Base-by-base conservation (phyloP, 2,329 filamentous ascomycete species). In the Colletotrichum lupini region DNA sequence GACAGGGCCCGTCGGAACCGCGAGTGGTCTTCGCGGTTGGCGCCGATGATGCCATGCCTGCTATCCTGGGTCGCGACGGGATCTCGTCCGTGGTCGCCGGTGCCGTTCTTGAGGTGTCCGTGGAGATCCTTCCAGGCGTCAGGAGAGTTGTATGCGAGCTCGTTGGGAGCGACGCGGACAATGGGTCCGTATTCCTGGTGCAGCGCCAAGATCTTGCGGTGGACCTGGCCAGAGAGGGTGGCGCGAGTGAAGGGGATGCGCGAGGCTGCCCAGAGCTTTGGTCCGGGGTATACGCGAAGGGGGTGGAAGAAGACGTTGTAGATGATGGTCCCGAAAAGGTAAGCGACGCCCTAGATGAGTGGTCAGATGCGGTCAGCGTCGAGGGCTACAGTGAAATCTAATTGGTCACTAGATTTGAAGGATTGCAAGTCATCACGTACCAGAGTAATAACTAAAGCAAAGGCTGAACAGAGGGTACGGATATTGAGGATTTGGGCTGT, bases 131-230 rank as follows among this genome's bases (percentile, higher is more conserved):
- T 81, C 80, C 83, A 85, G 9, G 77, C 76, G 3, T 80, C 70
- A 4, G 79, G 77, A n/a, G 80, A 76, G 53, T 79, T 82, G 76
- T 85, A 88, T 1, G 85, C 83, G 3, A 88, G 81, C 74, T 87
- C 85, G 67, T 85, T 80, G 1, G 87, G 86, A 5, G 81, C 82
- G 35, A 87, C 77, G 6, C 87, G 83, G 5, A 88, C 85, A 1
- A 88, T 80, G 1, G 81, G 80, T 7, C 87, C 86, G 70, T 86
- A 85, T 53, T 79, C 69, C 4, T 79, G 74, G 74, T 86, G 84
- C 14, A 86, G 76, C 9, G 74, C 74, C 26, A 77, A 76, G 35
- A 82, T 74, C 46, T 78, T 74, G 24, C 75, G 76, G 46, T 77
- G 76, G 0, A 79, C 9, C 11, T 37, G 26, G 1, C 70, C 70